Evolutionary conservation across 257 asterid genomes (phyloP).

Genomic region (Ilex aquifolium): DNA sequence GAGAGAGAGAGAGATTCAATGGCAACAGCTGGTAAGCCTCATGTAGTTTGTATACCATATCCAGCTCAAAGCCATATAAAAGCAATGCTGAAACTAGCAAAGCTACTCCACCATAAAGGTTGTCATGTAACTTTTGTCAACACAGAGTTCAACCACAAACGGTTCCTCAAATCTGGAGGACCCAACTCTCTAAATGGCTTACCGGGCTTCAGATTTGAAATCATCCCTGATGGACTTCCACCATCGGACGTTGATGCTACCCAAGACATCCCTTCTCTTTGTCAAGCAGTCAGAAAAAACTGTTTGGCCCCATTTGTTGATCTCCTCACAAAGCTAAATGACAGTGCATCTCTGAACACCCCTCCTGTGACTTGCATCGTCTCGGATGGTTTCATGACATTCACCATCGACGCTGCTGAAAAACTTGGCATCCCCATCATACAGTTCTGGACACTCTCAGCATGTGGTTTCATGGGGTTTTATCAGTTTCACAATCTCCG

Average conservation of each 20-base stretch:
- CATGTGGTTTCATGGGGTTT: conserved; percentile 12
- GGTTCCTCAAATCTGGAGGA: conserved; percentile 12
- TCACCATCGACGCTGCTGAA: conserved; percentile 12
- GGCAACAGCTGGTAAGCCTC: no score
- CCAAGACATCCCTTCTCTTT: conserved; percentile 14
- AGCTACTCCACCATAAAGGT: conserved; percentile 26
- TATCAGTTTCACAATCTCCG: conserved; percentile 12
- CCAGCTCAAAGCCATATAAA: conserved; percentile 37
- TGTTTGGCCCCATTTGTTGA: conserved; percentile 17
- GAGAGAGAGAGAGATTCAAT: no score
- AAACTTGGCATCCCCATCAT: conserved; percentile 15
- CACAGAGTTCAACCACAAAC: conserved; percentile 22
- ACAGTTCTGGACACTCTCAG: conserved; percentile 17
- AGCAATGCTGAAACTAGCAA: conserved; percentile 28
- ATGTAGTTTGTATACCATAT: conserved; percentile 24
- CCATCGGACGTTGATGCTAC: conserved; percentile 18
- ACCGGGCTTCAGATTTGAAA: conserved; percentile 13
- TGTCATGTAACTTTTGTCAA: conserved; percentile 29
- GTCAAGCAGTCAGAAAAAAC: conserved; percentile 13
- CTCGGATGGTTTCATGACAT: conserved; percentile 23
- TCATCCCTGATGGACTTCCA: conserved; percentile 28
- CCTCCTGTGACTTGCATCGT: conserved; percentile 15
- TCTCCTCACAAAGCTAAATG: conserved; percentile 11
- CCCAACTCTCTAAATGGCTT: conserved; percentile 7
- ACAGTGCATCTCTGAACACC: background rate